phyloP scores from a whole-genome alignment of 176 grass and related monocot species.

The Rhynchospora tenuis region DNA sequence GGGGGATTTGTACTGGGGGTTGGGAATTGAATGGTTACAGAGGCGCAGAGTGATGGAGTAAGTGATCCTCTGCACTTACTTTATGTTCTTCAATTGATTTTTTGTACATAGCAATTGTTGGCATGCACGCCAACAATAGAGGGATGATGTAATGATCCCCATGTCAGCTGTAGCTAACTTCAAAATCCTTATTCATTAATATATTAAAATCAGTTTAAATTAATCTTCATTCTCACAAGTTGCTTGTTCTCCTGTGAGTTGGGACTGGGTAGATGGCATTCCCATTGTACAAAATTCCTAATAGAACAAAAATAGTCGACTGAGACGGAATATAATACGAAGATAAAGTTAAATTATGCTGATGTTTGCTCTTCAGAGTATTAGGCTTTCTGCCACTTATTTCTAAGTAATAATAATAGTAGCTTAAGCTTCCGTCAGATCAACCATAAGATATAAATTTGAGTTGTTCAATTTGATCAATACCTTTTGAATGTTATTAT shows the following conservation, averaged over 20 bases:
- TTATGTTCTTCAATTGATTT: background rate
- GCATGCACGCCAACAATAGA: background rate
- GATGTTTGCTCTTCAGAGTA: too few relatives aligned
- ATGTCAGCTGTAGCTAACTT: background rate
- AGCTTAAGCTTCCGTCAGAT: too few relatives aligned
- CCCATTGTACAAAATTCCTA: background rate
- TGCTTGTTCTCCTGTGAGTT: background rate
- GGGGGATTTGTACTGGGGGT: background rate
- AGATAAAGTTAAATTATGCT: background rate
- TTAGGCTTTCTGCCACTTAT: too few relatives aligned
- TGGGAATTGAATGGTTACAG: too few relatives aligned
- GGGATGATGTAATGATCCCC: background rate
- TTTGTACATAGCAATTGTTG: background rate
- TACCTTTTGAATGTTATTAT: too few relatives aligned
- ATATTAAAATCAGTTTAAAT: background rate
- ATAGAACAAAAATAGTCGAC: background rate
- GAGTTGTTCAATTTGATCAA: too few relatives aligned
- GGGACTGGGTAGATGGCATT: background rate
- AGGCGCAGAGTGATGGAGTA: background rate
- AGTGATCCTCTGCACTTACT: background rate
- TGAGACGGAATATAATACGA: background rate
- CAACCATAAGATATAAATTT: too few relatives aligned
- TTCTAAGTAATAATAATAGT: too few relatives aligned
- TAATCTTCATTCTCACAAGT: background rate
- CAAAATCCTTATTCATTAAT: constrained; percentile 6